These are phyloP conservation scores for Pestalotiopsis fici DNA, from an alignment of 2,329 filamentous ascomycete genomes.

Conservation along the genomic window DNA sequence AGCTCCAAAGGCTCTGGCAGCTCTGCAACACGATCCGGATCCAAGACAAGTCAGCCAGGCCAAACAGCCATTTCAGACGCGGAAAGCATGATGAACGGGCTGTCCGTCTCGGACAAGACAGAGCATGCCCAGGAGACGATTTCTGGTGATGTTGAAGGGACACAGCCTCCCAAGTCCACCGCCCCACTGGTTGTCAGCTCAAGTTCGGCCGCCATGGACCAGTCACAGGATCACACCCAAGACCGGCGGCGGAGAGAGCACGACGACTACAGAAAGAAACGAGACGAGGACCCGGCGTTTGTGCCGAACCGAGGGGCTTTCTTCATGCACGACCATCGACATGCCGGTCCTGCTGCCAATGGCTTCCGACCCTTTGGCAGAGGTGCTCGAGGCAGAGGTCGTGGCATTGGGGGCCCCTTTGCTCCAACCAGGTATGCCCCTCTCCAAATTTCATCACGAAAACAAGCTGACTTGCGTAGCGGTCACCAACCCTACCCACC, in stretches of 20 bases:
- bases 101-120: slow-evolving; percentile 45
- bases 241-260: slow-evolving; percentile 82
- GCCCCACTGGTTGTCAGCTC: slow-evolving; percentile 59
- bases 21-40: slow-evolving; percentile 28
- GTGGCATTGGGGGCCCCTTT: slow-evolving; percentile 59
- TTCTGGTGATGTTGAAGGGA: slow-evolving; percentile 42
- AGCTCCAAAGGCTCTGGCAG: slow-evolving; percentile 25
- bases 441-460: slow-evolving; percentile 4
- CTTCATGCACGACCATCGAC: slow-evolving; percentile 94
- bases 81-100: slow-evolving; percentile 59
- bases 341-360: slow-evolving; percentile 75
- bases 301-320: slow-evolving; percentile 93
- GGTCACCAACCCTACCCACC: slow-evolving; percentile 43
- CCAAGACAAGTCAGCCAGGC: slow-evolving; percentile 35
- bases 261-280: slow-evolving; percentile 85
- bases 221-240: slow-evolving; percentile 57
- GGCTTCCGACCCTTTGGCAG: slow-evolving; percentile 73
- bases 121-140: slow-evolving; percentile 45
- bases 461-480: not conserved
- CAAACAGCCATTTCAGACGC: slow-evolving; percentile 47
- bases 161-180: slow-evolving; percentile 38
- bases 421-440: slow-evolving; percentile 64
- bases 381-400: slow-evolving; percentile 63
- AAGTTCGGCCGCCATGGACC: slow-evolving; percentile 40
- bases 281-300: slow-evolving; percentile 88